A percentile compares a stretch with the other conserved stretches of the same genome.
These are phyloP conservation scores for Tetradesmus lagerheimii DNA, from an alignment of 139 green algal species.

Conservation along the genomic window DNA sequence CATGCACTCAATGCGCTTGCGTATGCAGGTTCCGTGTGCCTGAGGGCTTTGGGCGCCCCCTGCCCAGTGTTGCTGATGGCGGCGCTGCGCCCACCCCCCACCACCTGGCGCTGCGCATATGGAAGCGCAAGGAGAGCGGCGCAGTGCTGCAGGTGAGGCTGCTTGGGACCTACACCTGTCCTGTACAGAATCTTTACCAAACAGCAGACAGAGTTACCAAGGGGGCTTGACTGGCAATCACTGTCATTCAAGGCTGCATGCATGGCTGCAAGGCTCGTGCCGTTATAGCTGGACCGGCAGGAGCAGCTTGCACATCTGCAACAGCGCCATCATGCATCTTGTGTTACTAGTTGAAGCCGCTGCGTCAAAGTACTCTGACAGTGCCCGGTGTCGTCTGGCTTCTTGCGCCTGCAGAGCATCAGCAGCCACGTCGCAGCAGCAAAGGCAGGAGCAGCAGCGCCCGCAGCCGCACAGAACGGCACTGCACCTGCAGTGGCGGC, in stretches of 20 bases:
- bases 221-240: too few species aligned
- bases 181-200: too few species aligned
- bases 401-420: background rate
- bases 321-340: too few species aligned
- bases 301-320: background rate
- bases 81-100: conserved; percentile 39
- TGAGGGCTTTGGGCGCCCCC: background rate
- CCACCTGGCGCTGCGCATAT: conserved; percentile 8
- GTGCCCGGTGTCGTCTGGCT: background rate
- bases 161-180: too few species aligned
- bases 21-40: conserved; percentile 10
- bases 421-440: background rate
- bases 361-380: background rate
- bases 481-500: background rate
- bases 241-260: too few species aligned
- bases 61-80: conserved; percentile 11
- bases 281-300: background rate
- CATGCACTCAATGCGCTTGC: background rate
- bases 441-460: background rate
- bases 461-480: background rate
- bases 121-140: background rate
- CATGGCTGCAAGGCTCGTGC: too few species aligned
- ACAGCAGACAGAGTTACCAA: too few species aligned
- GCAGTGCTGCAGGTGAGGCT: background rate
- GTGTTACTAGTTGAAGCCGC: background rate